Percentiles rank a stretch among this genome's conserved stretches.
phyloP scores from a whole-genome alignment of 441 rosid genomes.

The Croton setiger region DNA sequence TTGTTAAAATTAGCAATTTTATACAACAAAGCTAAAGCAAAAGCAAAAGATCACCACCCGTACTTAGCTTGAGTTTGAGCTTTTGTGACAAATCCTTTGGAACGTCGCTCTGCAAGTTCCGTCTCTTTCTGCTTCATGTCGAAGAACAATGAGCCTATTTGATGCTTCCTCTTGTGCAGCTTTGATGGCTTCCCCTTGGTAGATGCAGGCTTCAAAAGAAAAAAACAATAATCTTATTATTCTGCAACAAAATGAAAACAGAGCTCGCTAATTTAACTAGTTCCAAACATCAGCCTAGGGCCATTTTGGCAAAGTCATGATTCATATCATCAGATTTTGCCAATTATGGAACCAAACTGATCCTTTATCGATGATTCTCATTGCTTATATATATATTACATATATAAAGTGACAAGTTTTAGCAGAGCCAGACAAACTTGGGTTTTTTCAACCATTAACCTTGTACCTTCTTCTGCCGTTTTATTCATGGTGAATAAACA shows the following conservation, averaged over 20 bases:
- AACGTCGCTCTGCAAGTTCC: conserved; percentile 76
- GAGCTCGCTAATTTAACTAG: neutral
- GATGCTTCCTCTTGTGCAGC: conserved; percentile 99
- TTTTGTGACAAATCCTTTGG: conserved; percentile 80
- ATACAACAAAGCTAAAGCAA: conserved; percentile 2
- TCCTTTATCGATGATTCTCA: neutral
- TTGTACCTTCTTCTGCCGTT: neutral
- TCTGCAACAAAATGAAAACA: neutral
- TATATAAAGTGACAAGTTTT: neutral
- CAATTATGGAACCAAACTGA: neutral
- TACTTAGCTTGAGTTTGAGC: conserved; percentile 90
- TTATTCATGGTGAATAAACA: neutral
- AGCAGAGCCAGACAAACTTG: neutral
- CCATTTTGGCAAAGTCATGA: no score
- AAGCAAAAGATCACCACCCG: conserved; percentile 64
- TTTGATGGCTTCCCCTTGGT: conserved; percentile 81
- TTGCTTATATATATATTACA: neutral
- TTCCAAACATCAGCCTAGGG: neutral
- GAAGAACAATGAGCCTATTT: conserved; percentile 64
- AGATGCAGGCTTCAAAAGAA: conserved; percentile 56
- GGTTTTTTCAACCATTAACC: neutral
- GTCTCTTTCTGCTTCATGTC: conserved; percentile 91
- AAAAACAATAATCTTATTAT: neutral
- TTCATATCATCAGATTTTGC: no score
- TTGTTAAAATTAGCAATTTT: neutral